Evolutionary conservation across 169 alveolate species (phyloP).

Genomic region (Prorocentrum cordatum): DNA sequence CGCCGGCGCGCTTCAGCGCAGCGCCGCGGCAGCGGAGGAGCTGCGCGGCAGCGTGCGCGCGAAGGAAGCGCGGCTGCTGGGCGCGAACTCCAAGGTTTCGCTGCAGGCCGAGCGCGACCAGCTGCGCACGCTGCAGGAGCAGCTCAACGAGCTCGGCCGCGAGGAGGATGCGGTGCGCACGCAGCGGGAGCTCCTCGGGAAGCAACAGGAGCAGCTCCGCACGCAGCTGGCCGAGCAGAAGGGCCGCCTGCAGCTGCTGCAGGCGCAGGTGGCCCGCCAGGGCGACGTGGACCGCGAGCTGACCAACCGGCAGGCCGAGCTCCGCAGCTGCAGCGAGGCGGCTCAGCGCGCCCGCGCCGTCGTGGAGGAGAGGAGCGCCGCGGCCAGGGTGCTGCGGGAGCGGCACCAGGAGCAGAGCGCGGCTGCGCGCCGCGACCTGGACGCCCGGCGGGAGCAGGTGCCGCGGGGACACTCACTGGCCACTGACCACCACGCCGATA

Average conservation of each 20-base stretch:
- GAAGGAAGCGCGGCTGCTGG: conserved; percentile 50
- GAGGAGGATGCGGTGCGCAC: conserved; percentile 53
- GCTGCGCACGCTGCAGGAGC: conserved; percentile 38
- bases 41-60: conserved; percentile 35
- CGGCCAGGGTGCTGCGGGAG: conserved; percentile 36
- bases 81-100: conserved; percentile 62
- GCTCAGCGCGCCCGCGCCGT: conserved; percentile 9
- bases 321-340: conserved; percentile 33
- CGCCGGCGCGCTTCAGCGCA: conserved; percentile 43
- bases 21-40: conserved; percentile 18
- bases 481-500: too few species aligned
- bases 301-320: conserved; percentile 46
- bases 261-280: conserved; percentile 36
- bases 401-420: conserved; percentile 9
- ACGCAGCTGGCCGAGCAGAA: conserved; percentile 32
- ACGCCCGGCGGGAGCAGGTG: not conserved
- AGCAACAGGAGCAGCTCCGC: conserved; percentile 53
- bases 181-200: conserved; percentile 34
- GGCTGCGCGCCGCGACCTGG: conserved; percentile 10
- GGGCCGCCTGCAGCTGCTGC: conserved; percentile 42
- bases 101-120: conserved; percentile 67
- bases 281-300: conserved; percentile 45
- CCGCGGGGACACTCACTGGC: not conserved
- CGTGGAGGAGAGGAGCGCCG: conserved; percentile 4
- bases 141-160: conserved; percentile 25